Evolutionary conservation across 2,329 filamentous ascomycete species (phyloP).

Genomic region (Hypoxylon sp.): DNA sequence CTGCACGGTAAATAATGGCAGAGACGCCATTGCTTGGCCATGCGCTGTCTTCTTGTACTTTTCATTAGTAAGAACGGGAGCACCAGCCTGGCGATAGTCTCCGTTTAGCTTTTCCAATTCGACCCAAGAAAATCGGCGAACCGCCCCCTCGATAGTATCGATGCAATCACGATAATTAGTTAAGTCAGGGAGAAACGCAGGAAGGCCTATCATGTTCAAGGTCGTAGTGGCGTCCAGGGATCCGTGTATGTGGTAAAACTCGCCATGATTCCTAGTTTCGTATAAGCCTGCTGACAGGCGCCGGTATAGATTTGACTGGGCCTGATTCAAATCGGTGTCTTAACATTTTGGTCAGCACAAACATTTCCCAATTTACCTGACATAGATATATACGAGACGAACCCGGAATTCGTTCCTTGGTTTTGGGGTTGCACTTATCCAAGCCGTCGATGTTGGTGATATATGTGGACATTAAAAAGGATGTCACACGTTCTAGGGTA

Average conservation of each 20-base stretch:
- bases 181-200: conserved; percentile 72
- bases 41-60: conserved; percentile 71
- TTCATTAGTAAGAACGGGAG: conserved; percentile 71
- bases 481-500: conserved; percentile 68
- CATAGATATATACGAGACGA: conserved; percentile 52
- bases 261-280: conserved; percentile 73
- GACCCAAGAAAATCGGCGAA: conserved; percentile 66
- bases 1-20: conserved; percentile 66
- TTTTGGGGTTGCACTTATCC: conserved; percentile 63
- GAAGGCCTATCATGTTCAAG: conserved; percentile 78
- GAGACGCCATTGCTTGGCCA: conserved; percentile 60
- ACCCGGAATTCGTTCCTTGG: conserved; percentile 60
- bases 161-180: conserved; percentile 73
- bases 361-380: conserved; percentile 53
- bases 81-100: conserved; percentile 71
- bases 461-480: conserved; percentile 72
- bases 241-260: conserved; percentile 83
- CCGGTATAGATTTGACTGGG: conserved; percentile 79
- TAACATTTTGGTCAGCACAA: conserved; percentile 20
- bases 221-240: conserved; percentile 80
- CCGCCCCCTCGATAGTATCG: conserved; percentile 70
- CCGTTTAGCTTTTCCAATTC: conserved; percentile 73
- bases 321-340: conserved; percentile 81
- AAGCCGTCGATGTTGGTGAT: conserved; percentile 69
- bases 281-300: conserved; percentile 82